Base-by-base conservation (phyloP, 768 basidiomycete genomes). In the Sarcomyxa edulis region DNA sequence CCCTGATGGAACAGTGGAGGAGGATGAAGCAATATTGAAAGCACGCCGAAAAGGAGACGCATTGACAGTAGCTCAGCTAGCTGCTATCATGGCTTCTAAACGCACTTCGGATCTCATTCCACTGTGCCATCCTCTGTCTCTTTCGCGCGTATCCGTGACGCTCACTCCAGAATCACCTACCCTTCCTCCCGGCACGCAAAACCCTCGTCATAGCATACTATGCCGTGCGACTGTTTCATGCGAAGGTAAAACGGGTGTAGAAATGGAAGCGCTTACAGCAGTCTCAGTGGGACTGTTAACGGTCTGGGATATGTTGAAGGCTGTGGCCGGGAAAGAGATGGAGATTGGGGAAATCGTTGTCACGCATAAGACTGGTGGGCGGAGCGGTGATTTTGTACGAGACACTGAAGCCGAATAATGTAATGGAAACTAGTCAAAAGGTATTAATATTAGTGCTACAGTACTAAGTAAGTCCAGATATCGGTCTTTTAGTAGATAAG, bases 231-330 rank as follows among this genome's bases (percentile, higher is more conserved):
- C 76, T 6, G 85, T 89, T 24, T 67, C 79, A 27, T 86, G 83
- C 47, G 74, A 81, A 56, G 85, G 87, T 10, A 81, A 80, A 56
- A 90, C 90, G 10, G 86, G 92, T 4, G 87, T 92, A 14, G 89
- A 92, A 65, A 92, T 97, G 85, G 94, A 96, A 61, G 92, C 91
- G 16, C 56, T 94, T 40, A 87, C 82, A n/a, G 83, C 82, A 16
- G 91, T 89, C 7, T 80, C 80, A 1, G 66, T 86, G 21, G 81
- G 81, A 5, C 68, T 88, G 22, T 64, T 94, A 38, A 89, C 88
- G 1, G 79, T 93, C 10, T 95, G 90, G 86, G 90, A 92, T 53
- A 93, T 95, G 91, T 71, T 93, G 21, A 93, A 94, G 61, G 84
- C 84, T 4, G 81, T 90, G 2, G 89, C 86, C 1, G 92, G 89